Evolutionary conservation across 257 asterid species (phyloP).

Genomic region (Perilla frutescens): DNA sequence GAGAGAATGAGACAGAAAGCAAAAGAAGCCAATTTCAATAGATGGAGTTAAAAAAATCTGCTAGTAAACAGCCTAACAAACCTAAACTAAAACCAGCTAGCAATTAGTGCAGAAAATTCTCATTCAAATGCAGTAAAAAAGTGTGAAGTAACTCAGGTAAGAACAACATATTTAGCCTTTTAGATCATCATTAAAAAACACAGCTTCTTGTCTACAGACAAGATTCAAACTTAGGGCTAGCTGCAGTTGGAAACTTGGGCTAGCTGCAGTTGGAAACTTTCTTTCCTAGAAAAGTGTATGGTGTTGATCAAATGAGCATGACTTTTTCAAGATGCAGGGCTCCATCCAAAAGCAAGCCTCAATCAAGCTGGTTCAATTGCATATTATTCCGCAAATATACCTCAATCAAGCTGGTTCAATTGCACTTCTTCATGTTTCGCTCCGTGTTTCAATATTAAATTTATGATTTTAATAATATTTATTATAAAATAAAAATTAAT

Average conservation of each 20-base stretch:
- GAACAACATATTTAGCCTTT: neutral
- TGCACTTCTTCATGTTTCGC: no score
- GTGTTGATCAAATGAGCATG: slow-evolving; percentile 65
- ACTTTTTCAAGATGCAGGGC: slow-evolving; percentile 68
- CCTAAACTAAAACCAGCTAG: slow-evolving; percentile 34
- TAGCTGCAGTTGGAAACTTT: slow-evolving; percentile 60
- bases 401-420: no score
- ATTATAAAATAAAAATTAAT: no score
- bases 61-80: slow-evolving; percentile 38
- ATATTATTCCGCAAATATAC: no score
- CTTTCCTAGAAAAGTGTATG: slow-evolving; percentile 78
- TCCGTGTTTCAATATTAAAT: no score
- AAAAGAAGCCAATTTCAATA: slow-evolving; percentile 42
- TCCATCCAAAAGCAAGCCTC: slow-evolving; percentile 86
- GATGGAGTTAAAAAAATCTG: no score
- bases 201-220: slow-evolving; percentile 65
- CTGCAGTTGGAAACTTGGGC: no score
- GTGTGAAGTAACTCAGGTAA: slow-evolving; percentile 72
- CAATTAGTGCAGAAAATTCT: slow-evolving; percentile 33
- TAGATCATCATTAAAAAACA: no score
- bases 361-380: no score
- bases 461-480: no score
- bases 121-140: slow-evolving; percentile 40
- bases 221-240: slow-evolving; percentile 57
- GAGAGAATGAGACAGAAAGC: slow-evolving; percentile 53